Evolutionary conservation across 306 rosid species (phyloP), one percentile per base, ranked within the genome.

Genomic region (Herpetospermum pedunculosum): DNA sequence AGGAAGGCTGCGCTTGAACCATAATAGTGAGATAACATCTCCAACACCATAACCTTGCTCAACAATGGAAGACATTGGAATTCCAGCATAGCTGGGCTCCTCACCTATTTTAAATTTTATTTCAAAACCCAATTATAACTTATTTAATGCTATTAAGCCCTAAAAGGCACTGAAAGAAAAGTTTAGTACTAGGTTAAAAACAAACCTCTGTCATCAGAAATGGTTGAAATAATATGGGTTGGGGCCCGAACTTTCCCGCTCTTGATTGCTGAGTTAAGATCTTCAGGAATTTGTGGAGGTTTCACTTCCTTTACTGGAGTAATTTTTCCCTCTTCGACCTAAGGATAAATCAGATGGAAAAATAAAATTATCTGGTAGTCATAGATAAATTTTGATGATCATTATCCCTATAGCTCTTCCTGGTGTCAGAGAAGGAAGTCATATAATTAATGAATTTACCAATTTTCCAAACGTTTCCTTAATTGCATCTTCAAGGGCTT

Each of bases 221-320:
- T 95, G 76, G 99, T 95, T 85, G 99, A 95, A 77, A 95, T 88
- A 76, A 95, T 87, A 72, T 95, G 99, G 74, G 99, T 95, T 55
- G 99, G 99, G 65, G 97, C 97, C 28, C 97, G 95, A 72, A 95
- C 99, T 90, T 95, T 95, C 76, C 99, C 97, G 16, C 96, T 95
- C 87, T 80, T 92, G 75, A 95, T 92, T 55, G 97, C 96, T 28
- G 83, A 57, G 82, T 47, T 89, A 64, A 95, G 92, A 79, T 95
- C 99, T 80, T 95, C 99, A 7, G 99, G 99, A 80, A 95, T 92
- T 75, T 81, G 93, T 80, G 97, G 97, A 87, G 97, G 99, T 72
- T 76, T 88, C 70, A 89, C 75, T 80, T 95, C 99, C 90, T 92
- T 89, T 76, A 89, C 84, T 10, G 96, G 83, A 65, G 88, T 59